Percentiles rank a stretch among this genome's conserved stretches.
Conservation (phyloP, 257 asterid species). For the Ajuga chamaepitys region DNA sequence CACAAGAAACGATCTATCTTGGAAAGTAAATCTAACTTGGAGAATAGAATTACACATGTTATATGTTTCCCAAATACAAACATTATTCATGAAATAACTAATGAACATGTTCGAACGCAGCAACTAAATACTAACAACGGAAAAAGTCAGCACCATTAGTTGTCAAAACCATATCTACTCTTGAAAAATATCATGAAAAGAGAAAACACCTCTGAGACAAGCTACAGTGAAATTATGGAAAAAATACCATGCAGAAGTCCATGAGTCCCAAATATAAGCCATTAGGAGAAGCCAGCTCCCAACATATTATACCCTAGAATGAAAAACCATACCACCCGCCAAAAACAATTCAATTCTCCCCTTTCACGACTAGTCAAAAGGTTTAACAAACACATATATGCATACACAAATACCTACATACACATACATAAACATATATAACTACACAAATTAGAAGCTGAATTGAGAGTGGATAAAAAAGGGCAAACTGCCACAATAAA, state of each 20-base stretch:
- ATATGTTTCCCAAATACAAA: too few relatives aligned
- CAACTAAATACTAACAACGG: too few relatives aligned
- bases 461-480: background rate
- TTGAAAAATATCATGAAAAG: too few relatives aligned
- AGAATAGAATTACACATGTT: too few relatives aligned
- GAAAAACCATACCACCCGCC: background rate
- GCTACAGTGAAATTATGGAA: background rate
- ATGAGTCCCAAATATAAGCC: background rate
- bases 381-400: background rate
- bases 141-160: background rate
- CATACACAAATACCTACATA: background rate
- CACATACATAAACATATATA: background rate
- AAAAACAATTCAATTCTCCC: background rate
- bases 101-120: too few relatives aligned
- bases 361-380: background rate
- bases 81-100: too few relatives aligned
- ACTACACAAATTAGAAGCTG: background rate
- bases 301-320: background rate
- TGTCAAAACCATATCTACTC: background rate
- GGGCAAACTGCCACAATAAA: background rate
- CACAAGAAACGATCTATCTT: too few relatives aligned
- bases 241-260: background rate
- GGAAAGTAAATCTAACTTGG: too few relatives aligned
- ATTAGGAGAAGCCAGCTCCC: background rate
- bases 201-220: background rate